Base-by-base conservation (phyloP, 441 rosid genomes). In the Pelargonium fulgidum region DNA sequence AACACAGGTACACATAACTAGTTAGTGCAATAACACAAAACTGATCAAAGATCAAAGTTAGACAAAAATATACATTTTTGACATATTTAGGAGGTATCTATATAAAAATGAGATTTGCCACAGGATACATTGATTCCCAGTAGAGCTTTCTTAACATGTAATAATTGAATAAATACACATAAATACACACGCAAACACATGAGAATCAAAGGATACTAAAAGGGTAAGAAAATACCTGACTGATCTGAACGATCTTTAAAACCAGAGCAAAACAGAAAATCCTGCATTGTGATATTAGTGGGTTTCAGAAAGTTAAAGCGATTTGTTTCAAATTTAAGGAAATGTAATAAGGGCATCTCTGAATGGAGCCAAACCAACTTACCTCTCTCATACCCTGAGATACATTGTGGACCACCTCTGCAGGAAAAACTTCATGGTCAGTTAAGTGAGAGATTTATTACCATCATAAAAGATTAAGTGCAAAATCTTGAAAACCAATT, bases 341-440 rank as follows among this genome's bases (percentile, higher is more conserved):
- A 14, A 48, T 66, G 10, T 16, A 14, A 61, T 2, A 59, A 50
- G 17, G 74, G 66, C 56, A 50, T 24, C 8, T 19, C 59, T 64
- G 56, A 76, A 73, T 16, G 48, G 62, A 44, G 62, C 62, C 22
- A 24, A n/a, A 56, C 50, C 12, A 67, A 80, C 86, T 81, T 81
- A 93, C 97, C 89, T 89, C 87, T 39, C 70, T 72, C 81, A 83
- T 76, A 16, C 81, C 84, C 73, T 77, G 87, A 78, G 96, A 79
- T 73, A 80, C 89, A 75, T 83, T 81, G 62, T 65, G 81, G 64
- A 83, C 89, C 72, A 83, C 88, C 74, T 85, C 97, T 93, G 86
- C 81, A 78, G 67, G 72, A 73, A 13, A 85, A 45, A 69, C 5
- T 33, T 29, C 19, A 50, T n/a, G 44, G 63, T 70, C 69, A 75